Base-by-base conservation (phyloP, 2,329 filamentous ascomycete genomes). In the Trematosphaeria pertusa region DNA sequence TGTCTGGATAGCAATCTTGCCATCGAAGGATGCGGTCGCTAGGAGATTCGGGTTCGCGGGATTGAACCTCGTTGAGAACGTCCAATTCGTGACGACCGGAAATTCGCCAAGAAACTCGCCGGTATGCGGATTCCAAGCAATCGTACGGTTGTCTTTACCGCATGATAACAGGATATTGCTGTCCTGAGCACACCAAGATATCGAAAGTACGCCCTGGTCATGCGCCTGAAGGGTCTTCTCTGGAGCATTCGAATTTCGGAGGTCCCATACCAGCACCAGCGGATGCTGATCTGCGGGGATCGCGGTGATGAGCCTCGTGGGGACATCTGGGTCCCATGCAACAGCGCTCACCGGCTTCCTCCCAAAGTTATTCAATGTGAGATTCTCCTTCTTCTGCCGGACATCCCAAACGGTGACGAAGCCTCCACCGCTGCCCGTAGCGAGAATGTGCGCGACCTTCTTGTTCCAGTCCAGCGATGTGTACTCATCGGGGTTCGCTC, bases 351-450 rank as follows among this genome's bases (percentile, higher is more conserved):
- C 91, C 43, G 92, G 82, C 76, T 97, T 99, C 54, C 94, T 86
- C 67, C 90, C 94, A 56, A 80, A 78, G 68, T 89, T 89, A 79
- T 97, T 99, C 56, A 99, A 80, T 26, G 92, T 97, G 73, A 99
- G 78, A 45, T 92, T 97, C 61, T 96, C 91, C 77, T 96, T 97
- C 83, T 96, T 97, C 10, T 90, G 91, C 79, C 96, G 97, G 56
- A 97, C 82, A 75, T 99, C 94, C 94, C 94, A 99, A 14, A 99
- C 93, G 2, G 94, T 97, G 26, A 97, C 92, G 65, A 97, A 96
- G 4, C 94, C 94, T 38, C 91, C 92, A 52, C 86, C 88, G 68
- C 92, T 93, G 58, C 94, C 94, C 8, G 93, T 97, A 14, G 93
- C 94, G 59, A 99, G 78, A 70, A 99, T 99, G 70, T 99, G 93